Conservation (phyloP, 2,329 filamentous ascomycete genomes). For the Pseudogymnoascus sp. region DNA sequence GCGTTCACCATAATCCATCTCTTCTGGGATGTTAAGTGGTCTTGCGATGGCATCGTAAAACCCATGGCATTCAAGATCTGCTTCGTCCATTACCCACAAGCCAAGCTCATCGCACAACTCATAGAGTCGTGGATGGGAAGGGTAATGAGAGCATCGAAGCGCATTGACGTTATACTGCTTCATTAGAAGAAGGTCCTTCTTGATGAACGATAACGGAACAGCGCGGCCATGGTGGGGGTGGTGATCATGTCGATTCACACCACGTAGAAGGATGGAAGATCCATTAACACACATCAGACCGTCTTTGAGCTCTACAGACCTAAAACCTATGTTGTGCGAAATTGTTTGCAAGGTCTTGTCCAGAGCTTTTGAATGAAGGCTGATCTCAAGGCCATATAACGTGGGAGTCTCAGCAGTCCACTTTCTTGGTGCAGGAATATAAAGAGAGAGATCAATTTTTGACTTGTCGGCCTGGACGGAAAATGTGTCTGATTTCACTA, state of each 20-base stretch:
- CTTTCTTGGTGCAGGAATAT: conserved; percentile 46
- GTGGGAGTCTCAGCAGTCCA: conserved; percentile 62
- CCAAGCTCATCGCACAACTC: conserved; percentile 58
- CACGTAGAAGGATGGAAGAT: conserved; percentile 49
- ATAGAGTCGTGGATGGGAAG: conserved; percentile 51
- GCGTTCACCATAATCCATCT: conserved; percentile 50
- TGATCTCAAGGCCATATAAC: conserved; percentile 47
- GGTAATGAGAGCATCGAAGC: conserved; percentile 60
- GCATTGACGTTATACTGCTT: conserved; percentile 65
- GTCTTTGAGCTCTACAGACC: conserved; percentile 52
- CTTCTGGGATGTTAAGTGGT: conserved; percentile 43
- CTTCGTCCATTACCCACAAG: conserved; percentile 50
- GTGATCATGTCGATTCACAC: conserved; percentile 63
- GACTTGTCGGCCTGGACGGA: neutral
- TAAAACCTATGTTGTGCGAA: conserved; percentile 48
- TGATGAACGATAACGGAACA: conserved; percentile 46
- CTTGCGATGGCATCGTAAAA: conserved; percentile 34
- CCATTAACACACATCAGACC: conserved; percentile 57
- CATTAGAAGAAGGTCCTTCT: conserved; percentile 56
- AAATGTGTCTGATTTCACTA: neutral
- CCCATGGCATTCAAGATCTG: conserved; percentile 45
- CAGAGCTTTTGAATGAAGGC: conserved; percentile 31
- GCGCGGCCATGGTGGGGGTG: conserved; percentile 49
- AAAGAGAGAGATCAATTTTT: neutral
- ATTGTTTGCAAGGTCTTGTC: conserved; percentile 22